A percentile compares a stretch with the other conserved stretches of the same genome.
phyloP scores from a whole-genome alignment of 192 early-diverging fungal genomes.

The Podila verticillata region DNA sequence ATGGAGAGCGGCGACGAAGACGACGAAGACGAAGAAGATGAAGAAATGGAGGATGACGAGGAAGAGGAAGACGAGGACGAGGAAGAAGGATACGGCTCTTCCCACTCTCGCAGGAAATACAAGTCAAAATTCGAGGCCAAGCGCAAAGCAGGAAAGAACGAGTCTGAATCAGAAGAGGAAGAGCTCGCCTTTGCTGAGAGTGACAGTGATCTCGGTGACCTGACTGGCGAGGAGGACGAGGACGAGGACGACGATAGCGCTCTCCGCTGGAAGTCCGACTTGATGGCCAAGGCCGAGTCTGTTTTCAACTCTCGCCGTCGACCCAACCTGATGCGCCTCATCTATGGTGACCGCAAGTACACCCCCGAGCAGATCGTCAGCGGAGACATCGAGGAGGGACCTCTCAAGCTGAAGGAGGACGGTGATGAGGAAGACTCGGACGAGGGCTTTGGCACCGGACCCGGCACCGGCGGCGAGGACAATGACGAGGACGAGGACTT shows the following conservation, averaged over 20 bases:
- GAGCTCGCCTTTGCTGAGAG: constrained; percentile 73
- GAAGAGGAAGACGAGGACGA: constrained; percentile 49
- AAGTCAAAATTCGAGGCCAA: constrained; percentile 49
- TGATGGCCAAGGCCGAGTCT: constrained; percentile 69
- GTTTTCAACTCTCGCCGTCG: constrained; percentile 67
- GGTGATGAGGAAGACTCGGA: constrained; percentile 52
- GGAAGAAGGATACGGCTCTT: constrained; percentile 48
- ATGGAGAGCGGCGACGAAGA: constrained; percentile 56
- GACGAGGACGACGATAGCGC: constrained; percentile 58
- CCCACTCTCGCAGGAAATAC: constrained; percentile 40
- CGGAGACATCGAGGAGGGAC: constrained; percentile 50
- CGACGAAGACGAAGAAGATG: constrained; percentile 55
- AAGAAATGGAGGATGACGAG: constrained; percentile 45
- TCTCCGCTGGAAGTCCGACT: constrained; percentile 75
- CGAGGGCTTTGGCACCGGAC: constrained; percentile 54
- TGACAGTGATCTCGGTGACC: constrained; percentile 76
- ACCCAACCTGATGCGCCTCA: constrained; percentile 87
- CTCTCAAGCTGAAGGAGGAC: constrained; percentile 16
- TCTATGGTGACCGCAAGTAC: constrained; percentile 75
- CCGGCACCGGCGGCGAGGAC: constrained; percentile 52
- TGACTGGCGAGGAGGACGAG: constrained; percentile 49
- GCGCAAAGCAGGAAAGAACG: constrained; percentile 46
- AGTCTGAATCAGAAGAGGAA: constrained; percentile 58
- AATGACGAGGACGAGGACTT: constrained; percentile 67
- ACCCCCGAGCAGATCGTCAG: constrained; percentile 59